Evolutionary conservation across 2,329 filamentous ascomycete species (phyloP), one percentile per base, ranked within the genome.

Genomic region (Venturia effusa): DNA sequence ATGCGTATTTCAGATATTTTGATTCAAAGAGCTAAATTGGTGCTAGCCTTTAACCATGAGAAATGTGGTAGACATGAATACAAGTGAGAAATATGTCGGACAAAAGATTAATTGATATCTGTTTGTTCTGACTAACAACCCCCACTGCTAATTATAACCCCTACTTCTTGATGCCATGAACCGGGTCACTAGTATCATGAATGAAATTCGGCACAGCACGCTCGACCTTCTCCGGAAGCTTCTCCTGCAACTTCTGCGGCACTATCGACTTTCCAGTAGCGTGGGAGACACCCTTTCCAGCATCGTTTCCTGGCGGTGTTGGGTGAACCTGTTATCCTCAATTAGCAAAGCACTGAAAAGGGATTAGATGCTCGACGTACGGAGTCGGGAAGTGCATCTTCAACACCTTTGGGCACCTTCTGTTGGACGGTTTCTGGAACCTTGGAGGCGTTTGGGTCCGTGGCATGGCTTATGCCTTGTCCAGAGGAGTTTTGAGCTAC

Each of bases 181-280:
- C 51, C 11, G 51, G 30, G 59, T 64, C 62, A 27, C 73, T 72
- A 62, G 43, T 79, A 64, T 79, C 74, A 66, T 79, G 77, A 57
- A 80, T 77, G 1, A 67, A 66, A 64, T 79, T 76, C 39, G 77
- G 77, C 3, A 79, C 71, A 37, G 71, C 71, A 57, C 75, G 73
- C 71, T 80, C 78, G 4, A 80, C 67, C 39, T 73, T 75, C 69
- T 79, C 75, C 1, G 77, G 77, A 1, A 79, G 70, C 45, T 71
- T 74, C 69, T 79, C 75, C 68, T 80, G 78, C 6, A 79, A 67
- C 32, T 72, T 70, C 70, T 77, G 70, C 13, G 78, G 78, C 0
- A 80, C 77, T 22, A 74, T 76, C 19, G 72, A 75, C 41, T 68
- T 73, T 6, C 71, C 71, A 17, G 71, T 73, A 27, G 76, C 77